These are phyloP conservation scores for Cyclotella distinguenda DNA, from an alignment of 108 stramenopile species.

Conservation along the genomic window DNA sequence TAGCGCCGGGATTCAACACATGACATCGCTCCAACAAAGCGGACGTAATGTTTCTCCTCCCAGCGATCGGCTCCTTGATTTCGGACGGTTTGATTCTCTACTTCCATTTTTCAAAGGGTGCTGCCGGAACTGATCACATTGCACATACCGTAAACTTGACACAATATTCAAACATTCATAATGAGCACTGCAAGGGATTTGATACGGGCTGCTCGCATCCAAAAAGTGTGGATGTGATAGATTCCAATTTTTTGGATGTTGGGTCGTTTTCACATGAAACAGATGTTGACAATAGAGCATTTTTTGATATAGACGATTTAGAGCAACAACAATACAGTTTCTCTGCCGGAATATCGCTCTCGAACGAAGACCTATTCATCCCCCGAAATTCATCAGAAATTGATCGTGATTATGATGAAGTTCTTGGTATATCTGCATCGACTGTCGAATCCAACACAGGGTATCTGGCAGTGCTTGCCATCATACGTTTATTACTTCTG, in stretches of 20 bases:
- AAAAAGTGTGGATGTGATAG: too few relatives aligned
- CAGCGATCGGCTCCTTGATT: constrained; percentile 56
- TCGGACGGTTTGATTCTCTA: constrained; percentile 58
- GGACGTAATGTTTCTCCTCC: constrained; percentile 63
- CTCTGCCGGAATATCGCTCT: neutral
- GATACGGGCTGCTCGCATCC: too few relatives aligned
- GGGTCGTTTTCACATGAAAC: too few relatives aligned
- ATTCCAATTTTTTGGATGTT: too few relatives aligned
- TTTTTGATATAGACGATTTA: too few relatives aligned
- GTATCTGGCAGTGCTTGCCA: constrained; percentile 57
- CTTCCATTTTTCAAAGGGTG: constrained; percentile 31
- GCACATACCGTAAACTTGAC: neutral
- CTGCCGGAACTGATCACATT: neutral
- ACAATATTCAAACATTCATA: neutral
- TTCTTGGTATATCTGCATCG: constrained; percentile 15
- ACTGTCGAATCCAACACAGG: constrained; percentile 28
- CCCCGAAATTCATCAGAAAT: too few relatives aligned
- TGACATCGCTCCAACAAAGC: too few relatives aligned
- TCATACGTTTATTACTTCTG: constrained; percentile 59
- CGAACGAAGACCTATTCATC: neutral
- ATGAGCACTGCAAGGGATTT: too few relatives aligned
- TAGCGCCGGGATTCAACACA: too few relatives aligned
- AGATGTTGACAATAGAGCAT: too few relatives aligned
- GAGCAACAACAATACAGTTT: too few relatives aligned
- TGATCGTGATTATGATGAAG: neutral